Conservation (phyloP, 2,329 filamentous ascomycete genomes). For the Venturia asperata region DNA sequence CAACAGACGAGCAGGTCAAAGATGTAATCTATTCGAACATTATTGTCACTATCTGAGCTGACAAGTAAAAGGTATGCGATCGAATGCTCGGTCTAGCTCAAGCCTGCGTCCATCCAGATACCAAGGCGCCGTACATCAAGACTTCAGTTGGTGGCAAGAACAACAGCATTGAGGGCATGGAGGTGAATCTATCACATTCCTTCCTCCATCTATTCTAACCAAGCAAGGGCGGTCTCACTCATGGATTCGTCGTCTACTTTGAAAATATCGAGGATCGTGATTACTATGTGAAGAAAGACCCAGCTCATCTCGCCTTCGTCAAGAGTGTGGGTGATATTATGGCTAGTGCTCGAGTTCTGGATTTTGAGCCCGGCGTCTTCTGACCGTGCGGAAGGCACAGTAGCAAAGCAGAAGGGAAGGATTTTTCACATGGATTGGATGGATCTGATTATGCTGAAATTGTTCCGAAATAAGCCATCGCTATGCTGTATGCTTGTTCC, state of each 20-base stretch:
- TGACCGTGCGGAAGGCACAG: slow-evolving; percentile 24
- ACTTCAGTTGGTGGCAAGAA: slow-evolving; percentile 53
- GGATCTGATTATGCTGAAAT: slow-evolving; percentile 15
- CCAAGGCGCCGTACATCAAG: slow-evolving; percentile 54
- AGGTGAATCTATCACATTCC: slow-evolving; percentile 40
- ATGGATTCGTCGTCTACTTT: slow-evolving; percentile 65
- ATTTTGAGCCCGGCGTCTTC: slow-evolving; percentile 51
- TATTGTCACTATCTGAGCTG: not conserved
- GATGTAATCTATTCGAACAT: slow-evolving; percentile 40
- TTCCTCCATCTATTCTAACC: not conserved
- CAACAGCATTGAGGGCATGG: slow-evolving; percentile 53
- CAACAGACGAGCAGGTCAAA: slow-evolving; percentile 44
- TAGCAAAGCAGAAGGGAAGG: not conserved
- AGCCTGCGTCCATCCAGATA: slow-evolving; percentile 53
- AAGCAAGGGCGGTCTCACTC: slow-evolving; percentile 53
- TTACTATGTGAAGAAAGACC: slow-evolving; percentile 62
- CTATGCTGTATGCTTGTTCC: slow-evolving; percentile 22
- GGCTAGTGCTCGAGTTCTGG: slow-evolving; percentile 51
- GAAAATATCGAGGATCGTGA: slow-evolving; percentile 55
- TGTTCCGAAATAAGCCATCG: slow-evolving; percentile 21
- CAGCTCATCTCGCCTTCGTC: slow-evolving; percentile 56
- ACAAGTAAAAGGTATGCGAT: slow-evolving; percentile 43
- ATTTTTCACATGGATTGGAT: not conserved
- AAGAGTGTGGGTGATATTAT: slow-evolving; percentile 43
- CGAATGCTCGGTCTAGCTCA: slow-evolving; percentile 52